Evolutionary conservation across 495 filamentous ascomycete genomes (phyloP).

Genomic region (Jackrogersella minutella): DNA sequence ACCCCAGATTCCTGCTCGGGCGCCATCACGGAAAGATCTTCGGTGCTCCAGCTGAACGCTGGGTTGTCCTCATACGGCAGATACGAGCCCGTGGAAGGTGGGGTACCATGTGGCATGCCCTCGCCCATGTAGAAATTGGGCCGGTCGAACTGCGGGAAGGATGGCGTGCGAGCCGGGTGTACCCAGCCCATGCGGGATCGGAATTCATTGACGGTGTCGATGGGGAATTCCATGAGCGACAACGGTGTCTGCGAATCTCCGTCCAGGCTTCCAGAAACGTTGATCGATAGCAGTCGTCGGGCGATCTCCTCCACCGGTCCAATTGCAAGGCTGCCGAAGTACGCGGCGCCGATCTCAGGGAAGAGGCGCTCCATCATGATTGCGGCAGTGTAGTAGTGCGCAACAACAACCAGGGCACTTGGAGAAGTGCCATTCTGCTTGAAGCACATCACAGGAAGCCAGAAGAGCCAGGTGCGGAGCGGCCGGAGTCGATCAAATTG

Average conservation of each 20-base stretch:
- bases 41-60: slow-evolving; percentile 65
- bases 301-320: slow-evolving; percentile 82
- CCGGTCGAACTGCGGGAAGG: slow-evolving; percentile 61
- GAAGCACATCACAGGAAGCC: slow-evolving; percentile 79
- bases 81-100: slow-evolving; percentile 50
- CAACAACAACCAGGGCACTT: slow-evolving; percentile 79
- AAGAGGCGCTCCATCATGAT: slow-evolving; percentile 88
- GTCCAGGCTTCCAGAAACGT: slow-evolving; percentile 53
- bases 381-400: slow-evolving; percentile 90
- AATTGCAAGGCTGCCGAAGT: slow-evolving; percentile 79
- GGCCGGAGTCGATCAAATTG: slow-evolving; percentile 88
- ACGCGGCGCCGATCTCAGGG: slow-evolving; percentile 87
- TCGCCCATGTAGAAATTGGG: slow-evolving; percentile 57
- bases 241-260: slow-evolving; percentile 60
- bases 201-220: slow-evolving; percentile 67
- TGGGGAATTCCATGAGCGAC: slow-evolving; percentile 68
- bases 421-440: slow-evolving; percentile 65
- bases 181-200: slow-evolving; percentile 69
- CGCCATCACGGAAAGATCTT: slow-evolving; percentile 57
- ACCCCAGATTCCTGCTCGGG: slow-evolving; percentile 50
- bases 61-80: slow-evolving; percentile 58
- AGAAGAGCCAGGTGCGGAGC: slow-evolving; percentile 92
- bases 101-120: slow-evolving; percentile 44
- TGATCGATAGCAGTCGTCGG: slow-evolving; percentile 63
- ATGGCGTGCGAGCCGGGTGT: slow-evolving; percentile 59